phyloP scores from a whole-genome alignment of 73 alveolate genomes.

The Stentor coeruleus region DNA sequence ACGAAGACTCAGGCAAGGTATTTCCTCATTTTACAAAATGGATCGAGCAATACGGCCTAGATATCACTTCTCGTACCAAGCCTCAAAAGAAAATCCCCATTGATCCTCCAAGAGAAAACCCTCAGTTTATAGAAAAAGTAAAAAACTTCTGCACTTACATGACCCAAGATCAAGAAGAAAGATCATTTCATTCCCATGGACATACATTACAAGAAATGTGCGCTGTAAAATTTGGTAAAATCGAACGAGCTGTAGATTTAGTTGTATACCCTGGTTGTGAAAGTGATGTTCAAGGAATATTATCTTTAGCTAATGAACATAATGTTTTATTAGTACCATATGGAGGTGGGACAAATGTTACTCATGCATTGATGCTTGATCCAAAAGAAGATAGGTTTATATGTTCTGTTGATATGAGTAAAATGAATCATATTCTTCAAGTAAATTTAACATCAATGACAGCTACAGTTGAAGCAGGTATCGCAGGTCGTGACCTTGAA shows the following conservation, averaged over 20 bases:
- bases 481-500: slow-evolving; percentile 82
- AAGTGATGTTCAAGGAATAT: slow-evolving; percentile 61
- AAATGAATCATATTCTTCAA: slow-evolving; percentile 71
- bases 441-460: slow-evolving; percentile 80
- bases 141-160: slow-evolving; percentile 52
- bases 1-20: slow-evolving; percentile 61
- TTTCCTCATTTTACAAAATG: slow-evolving; percentile 69
- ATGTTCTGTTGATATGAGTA: slow-evolving; percentile 73
- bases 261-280: slow-evolving; percentile 65
- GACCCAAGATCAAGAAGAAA: slow-evolving; percentile 62
- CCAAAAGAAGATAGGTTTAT: slow-evolving; percentile 73
- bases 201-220: slow-evolving; percentile 70
- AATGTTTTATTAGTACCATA: slow-evolving; percentile 68
- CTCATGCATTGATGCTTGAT: slow-evolving; percentile 60
- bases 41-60: slow-evolving; percentile 59
- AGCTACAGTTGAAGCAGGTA: slow-evolving; percentile 89
- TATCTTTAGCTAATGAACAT: slow-evolving; percentile 57
- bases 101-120: slow-evolving; percentile 69
- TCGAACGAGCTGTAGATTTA: slow-evolving; percentile 62
- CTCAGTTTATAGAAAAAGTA: slow-evolving; percentile 52
- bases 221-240: slow-evolving; percentile 22
- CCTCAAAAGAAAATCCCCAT: slow-evolving; percentile 58
- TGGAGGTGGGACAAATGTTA: slow-evolving; percentile 97
- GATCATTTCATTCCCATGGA: slow-evolving; percentile 88
- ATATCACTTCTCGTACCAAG: slow-evolving; percentile 41